Conservation (phyloP, 768 basidiomycete species). For the Boletus tomentosulus region DNA sequence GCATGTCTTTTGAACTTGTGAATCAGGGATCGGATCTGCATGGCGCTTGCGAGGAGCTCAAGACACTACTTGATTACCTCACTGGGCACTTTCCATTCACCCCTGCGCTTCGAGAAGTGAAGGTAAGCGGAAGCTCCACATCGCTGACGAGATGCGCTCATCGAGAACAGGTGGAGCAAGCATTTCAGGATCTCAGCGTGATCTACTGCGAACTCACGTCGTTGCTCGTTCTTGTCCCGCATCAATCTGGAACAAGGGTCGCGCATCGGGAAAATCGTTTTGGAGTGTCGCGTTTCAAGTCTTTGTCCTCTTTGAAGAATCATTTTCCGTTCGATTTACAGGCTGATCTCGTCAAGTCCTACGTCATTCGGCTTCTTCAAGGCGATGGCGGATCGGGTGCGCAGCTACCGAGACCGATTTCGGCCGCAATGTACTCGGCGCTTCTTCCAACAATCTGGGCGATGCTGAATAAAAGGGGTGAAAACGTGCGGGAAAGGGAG, state of each 20-base stretch:
- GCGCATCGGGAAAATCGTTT: conserved; percentile 6
- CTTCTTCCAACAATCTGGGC: conserved; percentile 80
- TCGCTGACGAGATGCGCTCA: conserved; percentile 2
- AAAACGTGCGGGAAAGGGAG: conserved; percentile 14
- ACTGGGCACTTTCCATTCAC: conserved; percentile 81
- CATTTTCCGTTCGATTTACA: conserved; percentile 34
- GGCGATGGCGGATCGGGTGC: conserved; percentile 41
- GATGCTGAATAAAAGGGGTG: conserved; percentile 50
- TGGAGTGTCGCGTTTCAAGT: conserved; percentile 8
- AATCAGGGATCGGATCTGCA: conserved; percentile 22
- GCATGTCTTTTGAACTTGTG: conserved; percentile 8
- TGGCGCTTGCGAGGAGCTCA: conserved; percentile 45
- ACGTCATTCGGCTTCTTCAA: conserved; percentile 55
- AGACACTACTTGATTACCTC: conserved; percentile 66
- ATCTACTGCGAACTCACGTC: conserved; percentile 76
- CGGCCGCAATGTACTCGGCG: conserved; percentile 53
- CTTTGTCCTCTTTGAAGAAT: conserved; percentile 17
- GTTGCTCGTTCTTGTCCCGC: conserved; percentile 45
- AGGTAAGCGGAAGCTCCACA: conserved; percentile 33
- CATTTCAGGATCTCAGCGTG: conserved; percentile 67
- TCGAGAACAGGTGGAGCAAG: conserved; percentile 53
- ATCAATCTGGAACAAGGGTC: conserved; percentile 9
- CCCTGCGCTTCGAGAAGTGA: conserved; percentile 50
- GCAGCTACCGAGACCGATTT: conserved; percentile 50
- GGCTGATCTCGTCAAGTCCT: conserved; percentile 51